Evolutionary conservation across 768 basidiomycete genomes (phyloP).

Genomic region (Boletus patriciae): DNA sequence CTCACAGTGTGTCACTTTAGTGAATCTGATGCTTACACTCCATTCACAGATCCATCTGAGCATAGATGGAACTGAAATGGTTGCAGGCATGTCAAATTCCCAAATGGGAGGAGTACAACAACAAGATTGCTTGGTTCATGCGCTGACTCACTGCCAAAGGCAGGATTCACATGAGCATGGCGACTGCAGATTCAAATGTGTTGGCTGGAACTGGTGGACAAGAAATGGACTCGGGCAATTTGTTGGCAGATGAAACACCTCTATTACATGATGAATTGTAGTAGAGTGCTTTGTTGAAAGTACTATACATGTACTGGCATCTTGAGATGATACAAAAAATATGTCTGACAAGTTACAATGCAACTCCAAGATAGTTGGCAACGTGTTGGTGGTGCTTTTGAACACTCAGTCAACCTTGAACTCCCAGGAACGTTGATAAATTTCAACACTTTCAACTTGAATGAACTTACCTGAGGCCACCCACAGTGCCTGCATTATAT

Average conservation of each 20-base stretch:
- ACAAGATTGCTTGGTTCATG: conserved; percentile 84
- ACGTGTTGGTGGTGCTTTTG: no score
- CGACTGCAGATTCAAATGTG: conserved; percentile 66
- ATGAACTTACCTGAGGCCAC: no score
- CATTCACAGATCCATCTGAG: conserved; percentile 1
- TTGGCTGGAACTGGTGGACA: conserved; percentile 52
- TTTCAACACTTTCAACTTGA: no score
- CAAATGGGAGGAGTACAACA: conserved; percentile 95
- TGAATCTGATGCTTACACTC: not conserved
- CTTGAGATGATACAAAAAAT: no score
- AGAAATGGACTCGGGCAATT: not conserved
- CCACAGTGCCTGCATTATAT: no score
- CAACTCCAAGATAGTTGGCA: no score
- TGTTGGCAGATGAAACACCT: not conserved
- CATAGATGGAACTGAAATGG: conserved; percentile 95
- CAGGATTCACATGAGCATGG: conserved; percentile 63
- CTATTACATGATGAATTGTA: conserved; percentile 24
- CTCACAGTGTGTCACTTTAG: conserved; percentile 62
- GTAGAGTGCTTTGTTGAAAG: no score
- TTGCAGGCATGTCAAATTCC: conserved; percentile 92
- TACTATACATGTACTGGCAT: no score
- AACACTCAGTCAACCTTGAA: no score
- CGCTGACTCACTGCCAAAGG: conserved; percentile 69
- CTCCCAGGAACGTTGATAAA: no score
- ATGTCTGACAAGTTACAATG: no score